Evolutionary conservation across 495 filamentous ascomycete species (phyloP).

Genomic region (Astrothelium macrocarpum): DNA sequence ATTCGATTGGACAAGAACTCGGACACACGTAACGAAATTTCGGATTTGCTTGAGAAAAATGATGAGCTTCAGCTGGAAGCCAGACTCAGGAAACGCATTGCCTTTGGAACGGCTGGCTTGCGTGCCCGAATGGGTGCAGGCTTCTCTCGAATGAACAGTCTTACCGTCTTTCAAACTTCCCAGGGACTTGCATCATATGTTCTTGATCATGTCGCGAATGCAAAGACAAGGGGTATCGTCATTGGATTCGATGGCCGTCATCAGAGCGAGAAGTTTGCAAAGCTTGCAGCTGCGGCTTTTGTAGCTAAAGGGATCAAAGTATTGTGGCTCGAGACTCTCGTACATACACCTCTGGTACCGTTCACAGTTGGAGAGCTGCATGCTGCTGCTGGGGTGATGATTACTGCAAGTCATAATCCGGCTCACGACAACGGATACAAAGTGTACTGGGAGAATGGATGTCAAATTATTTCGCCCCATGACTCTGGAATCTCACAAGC

Average conservation of each 20-base stretch:
- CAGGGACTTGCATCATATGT: conserved; percentile 61
- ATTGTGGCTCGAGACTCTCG: conserved; percentile 46
- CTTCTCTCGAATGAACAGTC: conserved; percentile 58
- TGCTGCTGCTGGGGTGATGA: conserved; percentile 60
- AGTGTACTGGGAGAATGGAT: conserved; percentile 62
- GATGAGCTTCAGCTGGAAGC: conserved; percentile 45
- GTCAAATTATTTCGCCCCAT: conserved; percentile 59
- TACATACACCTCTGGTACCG: conserved; percentile 60
- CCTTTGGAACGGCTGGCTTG: conserved; percentile 63
- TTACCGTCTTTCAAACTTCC: conserved; percentile 64
- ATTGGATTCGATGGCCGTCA: conserved; percentile 62
- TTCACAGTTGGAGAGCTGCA: conserved; percentile 49
- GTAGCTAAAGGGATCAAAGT: conserved; percentile 51
- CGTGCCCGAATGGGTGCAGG: conserved; percentile 62
- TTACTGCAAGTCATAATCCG: conserved; percentile 66
- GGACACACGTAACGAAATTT: conserved; percentile 49
- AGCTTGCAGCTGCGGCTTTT: conserved; percentile 56
- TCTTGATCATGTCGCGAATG: conserved; percentile 31
- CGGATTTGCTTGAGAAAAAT: conserved; percentile 41
- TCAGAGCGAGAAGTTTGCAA: conserved; percentile 56
- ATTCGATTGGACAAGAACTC: conserved; percentile 55
- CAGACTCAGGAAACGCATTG: conserved; percentile 49
- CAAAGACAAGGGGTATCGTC: conserved; percentile 41
- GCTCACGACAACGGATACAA: conserved; percentile 66
- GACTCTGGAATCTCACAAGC: conserved; percentile 51